Conservation (phyloP, 2,329 filamentous ascomycete species). For the Ophiosphaerella korrae region DNA sequence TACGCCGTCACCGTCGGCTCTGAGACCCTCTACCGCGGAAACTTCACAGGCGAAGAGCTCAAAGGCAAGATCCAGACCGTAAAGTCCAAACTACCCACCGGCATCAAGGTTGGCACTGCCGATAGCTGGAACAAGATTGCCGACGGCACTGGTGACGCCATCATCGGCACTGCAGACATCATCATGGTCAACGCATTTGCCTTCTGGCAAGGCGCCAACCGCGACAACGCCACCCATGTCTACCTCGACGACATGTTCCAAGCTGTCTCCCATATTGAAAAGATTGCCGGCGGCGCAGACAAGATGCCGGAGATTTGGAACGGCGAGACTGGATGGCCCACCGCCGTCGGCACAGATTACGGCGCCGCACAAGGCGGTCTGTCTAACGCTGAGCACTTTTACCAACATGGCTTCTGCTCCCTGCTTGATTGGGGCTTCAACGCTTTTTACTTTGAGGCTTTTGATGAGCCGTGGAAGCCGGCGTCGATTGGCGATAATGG, state of each 20-base stretch:
- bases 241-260: conserved; percentile 72
- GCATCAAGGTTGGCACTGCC: conserved; percentile 67
- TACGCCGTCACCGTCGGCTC: conserved; percentile 74
- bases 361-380: conserved; percentile 64
- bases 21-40: conserved; percentile 71
- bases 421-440: conserved; percentile 69
- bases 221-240: conserved; percentile 62
- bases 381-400: conserved; percentile 65
- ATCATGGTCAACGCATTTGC: conserved; percentile 72
- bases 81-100: conserved; percentile 58
- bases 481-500: conserved; percentile 67
- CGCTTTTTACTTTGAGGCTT: conserved; percentile 75
- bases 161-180: conserved; percentile 67
- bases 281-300: conserved; percentile 58
- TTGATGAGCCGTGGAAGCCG: conserved; percentile 75
- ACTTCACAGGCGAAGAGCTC: conserved; percentile 66
- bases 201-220: conserved; percentile 71
- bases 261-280: conserved; percentile 67
- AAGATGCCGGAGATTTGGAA: conserved; percentile 63
- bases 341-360: conserved; percentile 63
- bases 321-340: conserved; percentile 30
- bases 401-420: conserved; percentile 65
- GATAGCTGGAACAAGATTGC: conserved; percentile 76
- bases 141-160: conserved; percentile 69
- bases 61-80: conserved; percentile 66